Evolutionary conservation across 2,329 filamentous ascomycete species (phyloP).

Genomic region (Trichoderma hamatum): DNA sequence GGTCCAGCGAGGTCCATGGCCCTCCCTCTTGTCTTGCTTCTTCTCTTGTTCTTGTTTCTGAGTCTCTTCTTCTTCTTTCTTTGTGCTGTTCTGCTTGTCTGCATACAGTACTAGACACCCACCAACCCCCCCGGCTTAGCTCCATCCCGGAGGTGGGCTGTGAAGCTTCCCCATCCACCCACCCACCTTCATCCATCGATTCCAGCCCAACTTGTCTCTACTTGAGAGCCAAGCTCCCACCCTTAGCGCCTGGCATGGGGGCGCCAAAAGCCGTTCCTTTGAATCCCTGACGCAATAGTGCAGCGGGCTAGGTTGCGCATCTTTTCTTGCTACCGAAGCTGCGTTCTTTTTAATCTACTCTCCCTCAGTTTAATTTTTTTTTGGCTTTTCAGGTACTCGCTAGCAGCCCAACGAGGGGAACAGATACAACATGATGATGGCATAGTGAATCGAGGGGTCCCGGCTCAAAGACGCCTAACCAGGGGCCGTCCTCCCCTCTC

Average conservation of each 20-base stretch:
- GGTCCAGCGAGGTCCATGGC: not conserved
- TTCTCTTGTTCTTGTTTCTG: not conserved
- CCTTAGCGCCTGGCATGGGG: not conserved
- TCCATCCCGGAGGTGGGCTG: not conserved
- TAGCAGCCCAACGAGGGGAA: not conserved
- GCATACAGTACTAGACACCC: not conserved
- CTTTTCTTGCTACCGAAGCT: not conserved
- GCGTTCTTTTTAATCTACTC: constrained; percentile 5
- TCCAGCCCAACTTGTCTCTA: constrained; percentile 10
- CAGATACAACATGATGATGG: constrained; percentile 17
- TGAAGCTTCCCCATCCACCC: constrained; percentile 9
- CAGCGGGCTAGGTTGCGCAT: constrained; percentile 9
- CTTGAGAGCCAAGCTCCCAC: not conserved
- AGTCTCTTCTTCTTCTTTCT: not conserved
- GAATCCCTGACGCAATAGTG: constrained; percentile 26
- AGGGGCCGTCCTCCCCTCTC: not conserved
- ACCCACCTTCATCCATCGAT: not conserved
- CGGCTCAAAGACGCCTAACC: constrained; percentile 9
- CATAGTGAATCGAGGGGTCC: not conserved
- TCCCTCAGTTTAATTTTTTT: not conserved
- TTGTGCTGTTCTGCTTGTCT: not conserved
- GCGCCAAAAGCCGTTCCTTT: not conserved
- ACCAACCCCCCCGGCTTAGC: not conserved
- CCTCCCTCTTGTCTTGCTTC: not conserved
- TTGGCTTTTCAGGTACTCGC: not conserved